Evolutionary conservation across 2,329 filamentous ascomycete species (phyloP), one percentile per base, ranked within the genome.

Genomic region (Apiospora hydei): DNA sequence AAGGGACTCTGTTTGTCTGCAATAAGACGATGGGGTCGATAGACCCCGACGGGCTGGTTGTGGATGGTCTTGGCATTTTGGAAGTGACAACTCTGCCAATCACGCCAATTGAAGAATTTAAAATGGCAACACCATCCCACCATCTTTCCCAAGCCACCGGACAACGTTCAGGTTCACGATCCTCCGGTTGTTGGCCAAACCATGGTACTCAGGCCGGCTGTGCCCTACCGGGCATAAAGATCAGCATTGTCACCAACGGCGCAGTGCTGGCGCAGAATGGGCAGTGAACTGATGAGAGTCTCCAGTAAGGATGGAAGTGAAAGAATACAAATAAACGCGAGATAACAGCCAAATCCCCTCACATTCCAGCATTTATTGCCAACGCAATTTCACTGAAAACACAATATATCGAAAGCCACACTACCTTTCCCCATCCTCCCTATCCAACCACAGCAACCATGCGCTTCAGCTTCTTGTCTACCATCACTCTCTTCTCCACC

Each of bases 401-500:
- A 1, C 34, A 38, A 38, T 38, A 38, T 8, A 2, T 18, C 2
- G 34, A 6, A 21, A 34, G 26, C 47, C 3, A 13, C n/a, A 51
- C 16, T 1, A 16, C 21, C 10, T n/a, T 16, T 1, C 21, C 14
- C 3, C 0, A 18, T 2, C n/a, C 1, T 18, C n/a, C 1, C 34
- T 30, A 43, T 10, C 34, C 34, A 13, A n/a, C 34, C 11, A 44
- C 10, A 34, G 16, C n/a, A n/a, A 66, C 16, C 30, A 68, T 68
- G 66, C 66, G 10, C 13, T 68, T 68, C 41, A 44, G 8, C 41
- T 47, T 47, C 41, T 4, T 47, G 41, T 47, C 34, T 8, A 38
- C 66, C 66, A n/a, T 46, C 18, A 18, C 66, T 18, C 21, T 68
- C 41, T 41, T 68, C 66, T 26, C 66, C n/a, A n/a, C 41, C 66